These are phyloP conservation scores for Lactarius tabidus DNA, from an alignment of 768 basidiomycete species.

Conservation along the genomic window DNA sequence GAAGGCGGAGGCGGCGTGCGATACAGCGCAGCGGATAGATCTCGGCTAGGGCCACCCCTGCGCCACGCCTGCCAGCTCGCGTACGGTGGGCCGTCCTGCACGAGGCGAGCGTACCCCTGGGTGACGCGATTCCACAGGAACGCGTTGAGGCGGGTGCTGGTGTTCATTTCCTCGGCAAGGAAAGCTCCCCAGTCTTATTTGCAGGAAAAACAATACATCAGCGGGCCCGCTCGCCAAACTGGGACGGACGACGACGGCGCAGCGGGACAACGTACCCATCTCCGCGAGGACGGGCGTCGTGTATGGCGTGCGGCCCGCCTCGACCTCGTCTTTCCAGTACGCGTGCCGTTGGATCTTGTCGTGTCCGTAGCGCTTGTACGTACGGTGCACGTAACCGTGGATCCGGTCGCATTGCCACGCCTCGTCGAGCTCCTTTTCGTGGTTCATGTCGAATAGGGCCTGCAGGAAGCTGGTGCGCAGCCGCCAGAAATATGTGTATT, in stretches of 20 bases:
- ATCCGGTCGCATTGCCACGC: not conserved
- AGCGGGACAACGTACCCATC: conserved; percentile 7
- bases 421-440: conserved; percentile 3
- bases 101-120: conserved; percentile 14
- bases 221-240: not conserved
- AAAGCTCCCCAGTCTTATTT: conserved; percentile 15
- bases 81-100: conserved; percentile 6
- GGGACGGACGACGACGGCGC: not conserved
- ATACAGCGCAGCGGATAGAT: not conserved
- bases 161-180: not conserved
- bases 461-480: conserved; percentile 14
- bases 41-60: not conserved
- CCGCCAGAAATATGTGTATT: conserved; percentile 17
- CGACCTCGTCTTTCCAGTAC: conserved; percentile 12
- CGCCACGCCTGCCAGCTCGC: conserved; percentile 17
- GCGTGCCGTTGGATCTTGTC: conserved; percentile 4
- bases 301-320: conserved; percentile 8
- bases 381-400: conserved; percentile 16
- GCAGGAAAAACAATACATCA: not conserved
- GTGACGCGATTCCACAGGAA: conserved; percentile 21
- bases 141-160: conserved; percentile 1
- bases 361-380: conserved; percentile 16
- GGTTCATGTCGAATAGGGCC: conserved; percentile 17
- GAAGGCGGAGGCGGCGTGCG: not conserved
- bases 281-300: conserved; percentile 1